A percentile compares a stretch with the other conserved stretches of the same genome.
phyloP scores from a whole-genome alignment of 2,329 filamentous ascomycete genomes.

The Aspergillus felis region DNA sequence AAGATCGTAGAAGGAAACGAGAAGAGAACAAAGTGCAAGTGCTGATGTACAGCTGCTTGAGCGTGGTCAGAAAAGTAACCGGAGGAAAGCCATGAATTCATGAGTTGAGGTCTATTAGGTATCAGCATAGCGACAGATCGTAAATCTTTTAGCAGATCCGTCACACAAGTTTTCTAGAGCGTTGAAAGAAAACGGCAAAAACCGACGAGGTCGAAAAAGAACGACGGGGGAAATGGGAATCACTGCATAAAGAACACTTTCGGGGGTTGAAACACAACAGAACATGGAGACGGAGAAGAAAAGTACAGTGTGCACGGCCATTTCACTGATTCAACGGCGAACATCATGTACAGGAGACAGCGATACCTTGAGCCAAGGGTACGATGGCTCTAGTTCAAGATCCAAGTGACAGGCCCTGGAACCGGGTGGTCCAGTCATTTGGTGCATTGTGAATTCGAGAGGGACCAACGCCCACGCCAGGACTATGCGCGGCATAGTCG shows the following conservation, averaged over 20 bases:
- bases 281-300: conserved; percentile 1
- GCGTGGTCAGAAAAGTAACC: conserved; percentile 5
- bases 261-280: background rate
- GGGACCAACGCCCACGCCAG: conserved; percentile 32
- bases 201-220: conserved; percentile 2
- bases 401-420: conserved; percentile 71
- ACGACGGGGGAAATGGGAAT: conserved; percentile 1
- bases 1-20: background rate
- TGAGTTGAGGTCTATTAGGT: conserved; percentile 29
- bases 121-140: conserved; percentile 27
- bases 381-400: conserved; percentile 33
- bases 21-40: background rate
- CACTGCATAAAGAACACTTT: background rate
- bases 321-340: background rate
- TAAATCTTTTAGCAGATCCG: conserved; percentile 22
- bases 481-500: conserved; percentile 26
- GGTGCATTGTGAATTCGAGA: conserved; percentile 32
- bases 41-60: background rate
- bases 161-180: conserved; percentile 25
- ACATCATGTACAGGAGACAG: background rate
- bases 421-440: conserved; percentile 59
- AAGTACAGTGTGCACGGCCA: conserved; percentile 8
- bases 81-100: conserved; percentile 17
- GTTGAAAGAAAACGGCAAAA: conserved; percentile 6
- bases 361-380: background rate